A percentile compares a stretch with the other conserved stretches of the same genome.
phyloP scores from a whole-genome alignment of 768 basidiomycete genomes.

The Floccularia luteovirens region DNA sequence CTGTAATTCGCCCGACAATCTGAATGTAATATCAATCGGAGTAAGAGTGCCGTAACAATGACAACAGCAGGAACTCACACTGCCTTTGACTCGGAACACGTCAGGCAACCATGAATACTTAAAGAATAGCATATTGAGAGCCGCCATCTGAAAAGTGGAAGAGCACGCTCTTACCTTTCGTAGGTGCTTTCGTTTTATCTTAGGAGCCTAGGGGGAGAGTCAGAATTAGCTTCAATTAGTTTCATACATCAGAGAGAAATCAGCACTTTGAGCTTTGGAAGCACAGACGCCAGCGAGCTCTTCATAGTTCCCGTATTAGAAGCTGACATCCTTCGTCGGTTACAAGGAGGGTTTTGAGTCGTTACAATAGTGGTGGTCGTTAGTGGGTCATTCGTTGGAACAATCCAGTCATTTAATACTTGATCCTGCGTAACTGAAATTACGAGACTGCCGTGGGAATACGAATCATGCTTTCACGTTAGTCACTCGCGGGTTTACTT shows the following conservation, averaged over 20 bases:
- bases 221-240: slow-evolving; percentile 1
- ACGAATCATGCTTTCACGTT: no score
- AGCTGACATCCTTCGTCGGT: slow-evolving; percentile 1
- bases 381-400: no score
- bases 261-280: slow-evolving; percentile 19
- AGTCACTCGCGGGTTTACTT: no score
- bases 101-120: slow-evolving; percentile 90
- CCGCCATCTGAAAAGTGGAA: neutral
- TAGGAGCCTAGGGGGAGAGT: slow-evolving; percentile 21
- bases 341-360: neutral
- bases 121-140: neutral
- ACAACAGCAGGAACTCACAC: slow-evolving; percentile 37
- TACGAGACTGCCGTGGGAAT: no score
- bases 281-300: slow-evolving; percentile 19
- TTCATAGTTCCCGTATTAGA: slow-evolving; percentile 16
- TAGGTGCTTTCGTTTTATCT: slow-evolving; percentile 42
- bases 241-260: neutral
- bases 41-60: neutral
- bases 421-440: no score
- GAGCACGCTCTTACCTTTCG: slow-evolving; percentile 32
- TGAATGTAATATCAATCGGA: slow-evolving; percentile 19
- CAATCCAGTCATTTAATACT: no score
- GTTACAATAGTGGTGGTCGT: neutral
- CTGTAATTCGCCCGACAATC: slow-evolving; percentile 66
- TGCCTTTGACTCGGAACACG: slow-evolving; percentile 77